These are phyloP conservation scores for Fusarium kyushuense DNA, from an alignment of 2,329 filamentous ascomycete species.

Conservation along the genomic window DNA sequence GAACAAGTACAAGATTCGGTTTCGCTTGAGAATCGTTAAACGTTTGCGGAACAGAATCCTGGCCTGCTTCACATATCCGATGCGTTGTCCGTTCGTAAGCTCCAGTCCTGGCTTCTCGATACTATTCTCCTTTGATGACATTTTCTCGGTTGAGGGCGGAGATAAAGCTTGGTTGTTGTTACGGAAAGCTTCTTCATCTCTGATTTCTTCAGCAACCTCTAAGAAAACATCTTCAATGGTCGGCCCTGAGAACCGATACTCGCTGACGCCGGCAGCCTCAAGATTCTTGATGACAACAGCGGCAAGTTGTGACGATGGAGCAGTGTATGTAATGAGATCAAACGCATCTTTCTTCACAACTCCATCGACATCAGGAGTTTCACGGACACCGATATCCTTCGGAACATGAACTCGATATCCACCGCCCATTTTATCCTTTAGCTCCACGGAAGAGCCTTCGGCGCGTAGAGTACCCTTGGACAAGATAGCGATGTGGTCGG, in stretches of 20 bases:
- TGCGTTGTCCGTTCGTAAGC: conserved; percentile 75
- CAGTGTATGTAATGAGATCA: conserved; percentile 79
- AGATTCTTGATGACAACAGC: conserved; percentile 77
- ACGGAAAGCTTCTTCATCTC: conserved; percentile 60
- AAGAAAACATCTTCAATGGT: conserved; percentile 95
- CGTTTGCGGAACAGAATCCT: conserved; percentile 83
- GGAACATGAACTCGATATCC: conserved; percentile 86
- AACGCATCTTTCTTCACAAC: conserved; percentile 70
- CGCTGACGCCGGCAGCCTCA: conserved; percentile 73
- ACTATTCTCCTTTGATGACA: conserved; percentile 41
- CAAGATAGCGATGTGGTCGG: conserved; percentile 88
- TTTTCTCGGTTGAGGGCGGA: conserved; percentile 41
- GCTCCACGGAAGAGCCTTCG: conserved; percentile 83
- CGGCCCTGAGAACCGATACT: conserved; percentile 88
- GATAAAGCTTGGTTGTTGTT: conserved; percentile 38
- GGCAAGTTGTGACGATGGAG: conserved; percentile 76
- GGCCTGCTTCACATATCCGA: conserved; percentile 77
- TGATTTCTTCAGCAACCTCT: conserved; percentile 83
- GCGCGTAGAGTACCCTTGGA: conserved; percentile 87
- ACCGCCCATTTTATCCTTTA: conserved; percentile 84
- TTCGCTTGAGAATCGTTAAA: conserved; percentile 79
- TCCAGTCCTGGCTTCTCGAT: conserved; percentile 57
- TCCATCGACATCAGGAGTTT: conserved; percentile 64
- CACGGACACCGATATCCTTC: conserved; percentile 64
- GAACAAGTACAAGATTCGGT: conserved; percentile 79